These are phyloP conservation scores for Fusarium redolens DNA, from an alignment of 2,329 filamentous ascomycete genomes.

Conservation along the genomic window DNA sequence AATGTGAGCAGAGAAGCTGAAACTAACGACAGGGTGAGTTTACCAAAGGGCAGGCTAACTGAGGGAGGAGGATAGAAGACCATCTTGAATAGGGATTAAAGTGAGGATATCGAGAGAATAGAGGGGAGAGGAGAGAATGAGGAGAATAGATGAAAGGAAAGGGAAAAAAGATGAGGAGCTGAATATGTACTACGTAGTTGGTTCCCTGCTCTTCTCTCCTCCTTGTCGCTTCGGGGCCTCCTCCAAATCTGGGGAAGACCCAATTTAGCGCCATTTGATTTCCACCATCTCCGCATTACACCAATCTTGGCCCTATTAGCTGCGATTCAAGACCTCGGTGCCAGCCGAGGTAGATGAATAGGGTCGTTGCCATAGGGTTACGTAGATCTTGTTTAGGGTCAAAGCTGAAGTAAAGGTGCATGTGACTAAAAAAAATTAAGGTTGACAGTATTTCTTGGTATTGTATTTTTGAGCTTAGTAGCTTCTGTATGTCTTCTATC, in stretches of 20 bases:
- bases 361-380: background rate
- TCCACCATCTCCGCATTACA: slow-evolving; percentile 26
- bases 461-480: background rate
- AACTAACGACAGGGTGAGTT: slow-evolving; percentile 35
- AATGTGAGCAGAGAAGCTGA: background rate
- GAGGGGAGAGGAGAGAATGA: background rate
- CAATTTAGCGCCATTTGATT: slow-evolving; percentile 17
- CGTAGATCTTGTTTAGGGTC: background rate
- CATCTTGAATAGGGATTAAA: slow-evolving; percentile 48
- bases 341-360: background rate
- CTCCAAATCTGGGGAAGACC: slow-evolving; percentile 29
- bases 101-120: background rate
- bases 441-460: background rate
- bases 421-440: slow-evolving; percentile 5
- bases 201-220: background rate
- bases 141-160: background rate
- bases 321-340: slow-evolving; percentile 1
- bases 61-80: slow-evolving; percentile 71
- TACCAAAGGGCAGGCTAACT: slow-evolving; percentile 67
- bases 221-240: background rate
- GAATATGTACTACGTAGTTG: slow-evolving; percentile 19
- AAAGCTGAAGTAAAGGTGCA: background rate
- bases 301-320: slow-evolving; percentile 3
- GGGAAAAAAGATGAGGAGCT: slow-evolving; percentile 6
- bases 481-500: background rate